A percentile compares a stretch with the other conserved stretches of the same genome.
phyloP scores from a whole-genome alignment of 2,329 filamentous ascomycete genomes.

The Aureobasidium lini region DNA sequence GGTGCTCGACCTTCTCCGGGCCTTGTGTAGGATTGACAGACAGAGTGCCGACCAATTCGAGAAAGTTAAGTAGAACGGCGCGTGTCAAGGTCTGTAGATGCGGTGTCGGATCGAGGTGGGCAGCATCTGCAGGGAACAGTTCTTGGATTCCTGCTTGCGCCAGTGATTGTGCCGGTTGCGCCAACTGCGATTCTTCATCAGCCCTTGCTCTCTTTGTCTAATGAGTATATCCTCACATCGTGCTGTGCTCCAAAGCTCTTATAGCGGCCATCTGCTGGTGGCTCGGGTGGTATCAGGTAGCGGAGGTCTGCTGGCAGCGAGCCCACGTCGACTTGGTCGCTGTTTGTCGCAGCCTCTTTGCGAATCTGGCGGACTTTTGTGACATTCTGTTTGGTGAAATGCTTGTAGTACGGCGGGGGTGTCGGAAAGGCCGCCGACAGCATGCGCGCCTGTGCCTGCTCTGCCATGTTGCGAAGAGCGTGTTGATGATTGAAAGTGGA shows the following conservation, averaged over 20 bases:
- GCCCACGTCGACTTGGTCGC: conserved; percentile 23
- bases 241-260: conserved; percentile 65
- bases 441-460: conserved; percentile 40
- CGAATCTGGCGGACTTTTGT: conserved; percentile 41
- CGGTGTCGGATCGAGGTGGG: conserved; percentile 41
- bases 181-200: conserved; percentile 31
- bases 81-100: conserved; percentile 67
- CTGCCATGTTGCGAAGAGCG: conserved; percentile 46
- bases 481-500: neutral
- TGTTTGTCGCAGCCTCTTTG: conserved; percentile 24
- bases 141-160: conserved; percentile 64
- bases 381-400: conserved; percentile 73
- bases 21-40: conserved; percentile 57
- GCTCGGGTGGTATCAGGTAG: conserved; percentile 72
- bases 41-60: conserved; percentile 71
- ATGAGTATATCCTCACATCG: conserved; percentile 34
- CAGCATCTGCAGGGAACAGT: conserved; percentile 47
- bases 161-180: conserved; percentile 58
- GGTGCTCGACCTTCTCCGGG: conserved; percentile 64
- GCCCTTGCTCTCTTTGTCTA: conserved; percentile 13
- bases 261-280: conserved; percentile 64
- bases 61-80: conserved; percentile 78
- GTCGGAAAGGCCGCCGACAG: conserved; percentile 65
- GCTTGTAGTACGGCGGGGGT: conserved; percentile 82
- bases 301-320: conserved; percentile 63